Conservation (phyloP, 257 asterid genomes). For the Gentiana straminea region DNA sequence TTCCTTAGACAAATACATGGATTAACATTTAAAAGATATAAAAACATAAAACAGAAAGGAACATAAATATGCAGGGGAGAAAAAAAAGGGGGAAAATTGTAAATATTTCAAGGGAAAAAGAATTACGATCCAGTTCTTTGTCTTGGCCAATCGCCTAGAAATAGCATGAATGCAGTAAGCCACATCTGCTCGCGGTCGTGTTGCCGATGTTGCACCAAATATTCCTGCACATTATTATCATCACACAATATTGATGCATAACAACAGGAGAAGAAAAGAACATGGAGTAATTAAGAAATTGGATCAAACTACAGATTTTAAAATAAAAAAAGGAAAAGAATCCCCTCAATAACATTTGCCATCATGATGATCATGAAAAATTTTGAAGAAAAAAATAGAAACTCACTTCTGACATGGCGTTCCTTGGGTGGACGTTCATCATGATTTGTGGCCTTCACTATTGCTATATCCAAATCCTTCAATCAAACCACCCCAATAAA, state of each 20-base stretch:
- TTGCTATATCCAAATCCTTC: constrained; percentile 85
- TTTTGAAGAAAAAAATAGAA: not conserved
- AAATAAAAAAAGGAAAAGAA: not conserved
- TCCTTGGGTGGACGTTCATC: constrained; percentile 84
- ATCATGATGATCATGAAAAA: too few species aligned
- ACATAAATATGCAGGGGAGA: not conserved
- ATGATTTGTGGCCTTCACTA: constrained; percentile 86
- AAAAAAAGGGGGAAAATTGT: not conserved
- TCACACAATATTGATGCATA: too few species aligned
- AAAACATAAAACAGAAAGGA: not conserved
- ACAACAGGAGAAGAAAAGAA: too few species aligned
- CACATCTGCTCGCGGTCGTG: constrained; percentile 85
- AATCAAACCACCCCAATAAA: not conserved
- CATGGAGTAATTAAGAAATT: too few species aligned
- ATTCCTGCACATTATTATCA: constrained; percentile 29
- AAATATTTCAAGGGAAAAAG: not conserved
- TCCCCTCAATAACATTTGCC: too few species aligned
- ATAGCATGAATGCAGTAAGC: constrained; percentile 86
- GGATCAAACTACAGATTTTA: too few species aligned
- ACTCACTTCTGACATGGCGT: constrained; percentile 83
- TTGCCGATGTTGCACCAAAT: constrained; percentile 43
- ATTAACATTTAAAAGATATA: not conserved
- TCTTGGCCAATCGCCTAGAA: constrained; percentile 63
- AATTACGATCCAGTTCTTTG: constrained; percentile 72
- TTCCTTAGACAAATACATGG: not conserved